Conservation (phyloP, 2,329 filamentous ascomycete genomes). For the Dothistroma septosporum region DNA sequence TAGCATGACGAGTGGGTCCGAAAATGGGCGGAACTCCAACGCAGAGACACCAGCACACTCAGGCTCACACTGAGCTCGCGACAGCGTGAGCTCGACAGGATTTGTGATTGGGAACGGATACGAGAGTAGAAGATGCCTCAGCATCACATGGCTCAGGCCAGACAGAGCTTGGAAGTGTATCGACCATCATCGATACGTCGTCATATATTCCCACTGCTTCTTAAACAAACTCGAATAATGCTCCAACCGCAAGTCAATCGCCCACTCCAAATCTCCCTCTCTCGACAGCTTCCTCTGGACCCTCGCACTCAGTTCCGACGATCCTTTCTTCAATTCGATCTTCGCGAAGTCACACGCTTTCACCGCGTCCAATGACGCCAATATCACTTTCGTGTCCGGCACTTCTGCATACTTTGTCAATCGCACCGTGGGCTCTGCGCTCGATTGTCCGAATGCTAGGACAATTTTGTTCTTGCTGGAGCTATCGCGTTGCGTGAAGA, state of each 20-base stretch:
- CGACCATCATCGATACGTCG: constrained; percentile 3
- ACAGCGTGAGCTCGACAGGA: too few species aligned
- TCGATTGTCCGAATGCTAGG: constrained; percentile 15
- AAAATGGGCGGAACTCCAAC: not conserved
- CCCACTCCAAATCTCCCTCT: constrained; percentile 17
- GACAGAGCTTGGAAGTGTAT: not conserved
- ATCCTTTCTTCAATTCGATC: constrained; percentile 19
- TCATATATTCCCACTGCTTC: constrained; percentile 4
- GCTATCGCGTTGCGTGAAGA: constrained; percentile 15
- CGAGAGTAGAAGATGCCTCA: too few species aligned
- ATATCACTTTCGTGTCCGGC: constrained; percentile 1
- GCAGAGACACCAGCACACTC: too few species aligned
- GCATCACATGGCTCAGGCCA: too few species aligned
- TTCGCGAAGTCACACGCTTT: constrained; percentile 4
- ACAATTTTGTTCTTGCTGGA: constrained; percentile 16
- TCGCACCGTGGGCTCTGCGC: constrained; percentile 16
- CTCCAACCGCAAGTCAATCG: constrained; percentile 15
- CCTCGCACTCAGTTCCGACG: constrained; percentile 13
- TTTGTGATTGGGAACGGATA: too few species aligned
- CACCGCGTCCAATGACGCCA: constrained; percentile 4
- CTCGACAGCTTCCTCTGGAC: constrained; percentile 9
- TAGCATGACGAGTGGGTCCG: not conserved
- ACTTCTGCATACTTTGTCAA: constrained; percentile 9
- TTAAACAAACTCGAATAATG: constrained; percentile 15
- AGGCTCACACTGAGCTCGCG: too few species aligned